Evolutionary conservation across 2,329 filamentous ascomycete species (phyloP).

Genomic region (Eurotiales sp.): DNA sequence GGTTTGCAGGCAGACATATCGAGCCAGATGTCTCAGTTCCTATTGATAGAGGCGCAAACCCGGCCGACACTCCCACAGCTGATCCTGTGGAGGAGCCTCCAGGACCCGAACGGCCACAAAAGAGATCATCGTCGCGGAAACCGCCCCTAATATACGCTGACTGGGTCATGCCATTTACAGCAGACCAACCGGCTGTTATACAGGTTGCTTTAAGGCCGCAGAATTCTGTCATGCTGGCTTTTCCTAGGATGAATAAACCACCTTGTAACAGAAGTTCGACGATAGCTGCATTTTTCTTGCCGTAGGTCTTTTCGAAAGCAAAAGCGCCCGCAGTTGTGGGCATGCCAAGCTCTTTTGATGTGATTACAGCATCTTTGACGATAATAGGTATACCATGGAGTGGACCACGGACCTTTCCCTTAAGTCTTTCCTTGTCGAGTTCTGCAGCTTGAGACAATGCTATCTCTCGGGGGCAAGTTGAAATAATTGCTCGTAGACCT

Average conservation of each 20-base stretch:
- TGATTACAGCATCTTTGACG: slow-evolving; percentile 30
- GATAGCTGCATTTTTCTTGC: slow-evolving; percentile 6
- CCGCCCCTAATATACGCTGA: slow-evolving; percentile 24
- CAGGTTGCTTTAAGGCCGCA: slow-evolving; percentile 8
- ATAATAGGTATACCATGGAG: slow-evolving; percentile 35
- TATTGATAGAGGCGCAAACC: slow-evolving; percentile 29
- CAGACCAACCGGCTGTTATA: slow-evolving; percentile 23
- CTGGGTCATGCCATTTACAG: slow-evolving; percentile 24
- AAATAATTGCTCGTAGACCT: slow-evolving; percentile 7
- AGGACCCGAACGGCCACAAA: slow-evolving; percentile 22
- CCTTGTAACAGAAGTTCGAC: slow-evolving; percentile 22
- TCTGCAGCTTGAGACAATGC: slow-evolving; percentile 16
- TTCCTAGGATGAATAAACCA: slow-evolving; percentile 31
- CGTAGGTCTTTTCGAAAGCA: slow-evolving; percentile 7
- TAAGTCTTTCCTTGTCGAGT: slow-evolving; percentile 24
- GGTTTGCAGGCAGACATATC: slow-evolving; percentile 27
- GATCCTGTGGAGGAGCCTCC: slow-evolving; percentile 34
- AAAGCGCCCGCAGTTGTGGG: slow-evolving; percentile 8
- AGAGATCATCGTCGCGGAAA: slow-evolving; percentile 19
- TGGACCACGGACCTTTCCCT: slow-evolving; percentile 23
- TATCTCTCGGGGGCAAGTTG: slow-evolving; percentile 11
- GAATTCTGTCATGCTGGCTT: slow-evolving; percentile 28
- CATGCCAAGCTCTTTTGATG: slow-evolving; percentile 25
- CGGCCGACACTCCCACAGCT: slow-evolving; percentile 29
- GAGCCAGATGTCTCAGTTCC: slow-evolving; percentile 35